A percentile compares a stretch with the other conserved stretches of the same genome.
Evolutionary conservation across 352 stramenopile species (phyloP).

Genomic region (Globisporangium rhizosaccharum): DNA sequence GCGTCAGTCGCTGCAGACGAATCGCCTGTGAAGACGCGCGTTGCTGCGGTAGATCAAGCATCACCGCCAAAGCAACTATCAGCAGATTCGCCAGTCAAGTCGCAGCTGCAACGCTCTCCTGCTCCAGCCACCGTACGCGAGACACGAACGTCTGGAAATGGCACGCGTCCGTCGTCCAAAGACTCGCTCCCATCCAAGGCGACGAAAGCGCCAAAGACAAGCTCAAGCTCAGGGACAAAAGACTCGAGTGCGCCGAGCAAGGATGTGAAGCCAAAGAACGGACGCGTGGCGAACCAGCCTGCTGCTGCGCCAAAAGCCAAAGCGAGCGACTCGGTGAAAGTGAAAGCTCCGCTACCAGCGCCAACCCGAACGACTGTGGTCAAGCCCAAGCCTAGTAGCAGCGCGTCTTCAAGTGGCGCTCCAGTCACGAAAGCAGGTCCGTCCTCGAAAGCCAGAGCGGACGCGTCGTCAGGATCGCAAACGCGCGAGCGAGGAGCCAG

Average conservation of each 20-base stretch:
- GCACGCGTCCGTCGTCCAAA: not conserved
- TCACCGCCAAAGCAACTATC: too few relatives aligned
- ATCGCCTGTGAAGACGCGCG: too few relatives aligned
- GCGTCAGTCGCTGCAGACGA: too few relatives aligned
- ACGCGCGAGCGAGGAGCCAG: not conserved
- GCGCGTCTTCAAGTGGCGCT: too few relatives aligned
- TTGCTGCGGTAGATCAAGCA: too few relatives aligned
- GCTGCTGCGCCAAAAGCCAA: not conserved
- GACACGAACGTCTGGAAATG: not conserved
- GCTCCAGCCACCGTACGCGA: not conserved
- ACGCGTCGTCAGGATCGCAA: not conserved
- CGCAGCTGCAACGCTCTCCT: not conserved
- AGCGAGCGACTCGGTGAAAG: constrained; percentile 5
- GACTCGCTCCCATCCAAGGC: not conserved
- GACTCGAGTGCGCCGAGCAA: not conserved
- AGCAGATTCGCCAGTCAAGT: too few relatives aligned
- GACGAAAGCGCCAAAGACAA: constrained; percentile 1
- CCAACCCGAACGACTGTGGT: not conserved
- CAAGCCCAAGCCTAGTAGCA: not conserved
- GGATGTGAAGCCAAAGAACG: constrained; percentile 3
- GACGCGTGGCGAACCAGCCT: not conserved
- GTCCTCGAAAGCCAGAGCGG: not conserved
- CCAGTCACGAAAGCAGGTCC: not conserved
- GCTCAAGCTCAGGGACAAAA: not conserved
- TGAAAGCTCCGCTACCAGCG: not conserved